Base-by-base conservation (phyloP, 2,329 filamentous ascomycete species). In the Escovopsis sp. region DNA sequence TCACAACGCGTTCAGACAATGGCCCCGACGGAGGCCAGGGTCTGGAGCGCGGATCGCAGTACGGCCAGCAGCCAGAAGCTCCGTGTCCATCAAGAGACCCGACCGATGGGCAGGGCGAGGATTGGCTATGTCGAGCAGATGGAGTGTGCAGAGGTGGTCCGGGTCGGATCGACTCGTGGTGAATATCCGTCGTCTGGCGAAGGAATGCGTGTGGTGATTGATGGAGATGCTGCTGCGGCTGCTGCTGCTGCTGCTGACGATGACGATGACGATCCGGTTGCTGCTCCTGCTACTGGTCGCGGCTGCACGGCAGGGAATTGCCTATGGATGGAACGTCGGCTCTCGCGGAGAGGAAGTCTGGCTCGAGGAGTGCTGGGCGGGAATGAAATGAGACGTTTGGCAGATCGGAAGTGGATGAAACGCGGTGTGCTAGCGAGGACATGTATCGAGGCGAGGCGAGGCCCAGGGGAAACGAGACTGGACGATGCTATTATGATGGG, bases 51-150 rank as follows among this genome's bases (percentile, higher is more conserved):
- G 44, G 47, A 47, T 41, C 45, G 45, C 48, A 47, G 48, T 47
- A 50, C 45, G 42, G 51, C 55, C 51, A 48, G 46, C 48, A 48
- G 49, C 49, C 54, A 55, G 49, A 45, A 48, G 50, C 52, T 47
- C 47, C 48, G 44, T 50, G 53, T 55, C 55, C 56, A 58, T 59
- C 47, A 55, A 60, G 51, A 48, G 43, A 40, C 46, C 33, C 36
- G 26, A 38, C 29, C n/a, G 28, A 28, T 19, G 29, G n/a, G 17
- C 33, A 31, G 33, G n/a, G 28, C 18, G 28, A 31, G 28, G 9
- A 3, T 17, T 10, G 11, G n/a, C 15, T 11, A 15, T 31, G 17
- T 31, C 28, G 28, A 26, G 27, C 14, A 23, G 16, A 13, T 18
- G 19, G 14, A 27, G 27, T 16, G 23, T 14, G 31, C 27, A 34